A percentile compares a stretch with the other conserved stretches of the same genome.
Evolutionary conservation across 164 flowering plant genomes (phyloP).

Genomic region (Santalum album): DNA sequence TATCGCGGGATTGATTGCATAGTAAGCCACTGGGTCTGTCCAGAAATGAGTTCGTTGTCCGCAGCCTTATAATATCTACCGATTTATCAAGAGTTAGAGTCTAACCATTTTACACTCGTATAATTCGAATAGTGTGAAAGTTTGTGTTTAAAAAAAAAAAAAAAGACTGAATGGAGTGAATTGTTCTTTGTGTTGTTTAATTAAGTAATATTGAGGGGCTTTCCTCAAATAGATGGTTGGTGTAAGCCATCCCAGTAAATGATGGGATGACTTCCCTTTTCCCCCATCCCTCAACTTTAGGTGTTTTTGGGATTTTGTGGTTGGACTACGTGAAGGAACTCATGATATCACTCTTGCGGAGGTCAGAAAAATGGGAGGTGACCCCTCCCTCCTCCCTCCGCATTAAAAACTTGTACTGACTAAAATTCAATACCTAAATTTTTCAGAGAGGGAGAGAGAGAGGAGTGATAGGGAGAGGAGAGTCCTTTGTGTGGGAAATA

Average conservation of each 20-base stretch:
- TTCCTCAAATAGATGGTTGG: background rate
- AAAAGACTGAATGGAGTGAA: background rate
- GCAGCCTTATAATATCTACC: too few relatives aligned
- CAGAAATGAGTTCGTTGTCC: too few relatives aligned
- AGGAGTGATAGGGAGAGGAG: slow-evolving; percentile 14
- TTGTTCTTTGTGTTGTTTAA: background rate
- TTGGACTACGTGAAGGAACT: slow-evolving; percentile 16
- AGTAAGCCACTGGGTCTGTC: too few relatives aligned
- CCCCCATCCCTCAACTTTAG: slow-evolving; percentile 4
- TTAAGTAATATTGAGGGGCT: too few relatives aligned
- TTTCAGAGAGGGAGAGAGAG: background rate
- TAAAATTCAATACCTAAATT: slow-evolving; percentile 9
- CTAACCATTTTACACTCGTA: too few relatives aligned
- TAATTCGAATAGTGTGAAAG: too few relatives aligned
- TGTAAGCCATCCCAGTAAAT: slow-evolving; percentile 5
- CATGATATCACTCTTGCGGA: slow-evolving; percentile 3
- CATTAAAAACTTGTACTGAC: slow-evolving; percentile 17
- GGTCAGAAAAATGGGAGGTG: slow-evolving; percentile 15
- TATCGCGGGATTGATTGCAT: too few relatives aligned
- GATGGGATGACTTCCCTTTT: background rate
- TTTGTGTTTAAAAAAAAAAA: too few relatives aligned
- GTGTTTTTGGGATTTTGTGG: slow-evolving; percentile 14
- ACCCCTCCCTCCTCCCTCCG: background rate
- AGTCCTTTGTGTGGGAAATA: slow-evolving; percentile 20
- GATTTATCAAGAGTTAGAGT: too few relatives aligned